Conservation (phyloP, 768 basidiomycete genomes). For the Strobilomyces confusus region DNA sequence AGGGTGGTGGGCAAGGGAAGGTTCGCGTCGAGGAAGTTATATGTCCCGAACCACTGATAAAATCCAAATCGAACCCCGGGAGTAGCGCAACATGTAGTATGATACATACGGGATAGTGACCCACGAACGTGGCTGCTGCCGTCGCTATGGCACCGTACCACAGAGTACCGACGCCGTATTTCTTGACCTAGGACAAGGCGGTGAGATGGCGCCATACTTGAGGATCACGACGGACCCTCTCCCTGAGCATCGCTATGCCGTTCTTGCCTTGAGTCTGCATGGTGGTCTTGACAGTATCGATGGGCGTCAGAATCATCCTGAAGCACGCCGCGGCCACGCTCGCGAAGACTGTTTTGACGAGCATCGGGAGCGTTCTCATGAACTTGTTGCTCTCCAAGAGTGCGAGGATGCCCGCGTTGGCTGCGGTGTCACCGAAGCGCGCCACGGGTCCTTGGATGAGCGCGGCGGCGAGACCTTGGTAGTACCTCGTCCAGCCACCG, state of each 20-base stretch:
- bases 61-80: constrained; percentile 2
- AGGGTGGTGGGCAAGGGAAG: constrained; percentile 56
- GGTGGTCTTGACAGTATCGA: constrained; percentile 95
- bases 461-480: constrained; percentile 82
- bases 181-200: constrained; percentile 50
- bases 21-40: constrained; percentile 69
- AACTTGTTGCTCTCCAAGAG: constrained; percentile 74
- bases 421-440: constrained; percentile 93
- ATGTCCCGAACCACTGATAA: constrained; percentile 74
- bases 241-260: constrained; percentile 62
- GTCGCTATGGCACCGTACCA: constrained; percentile 94
- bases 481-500: constrained; percentile 81
- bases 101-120: constrained; percentile 72
- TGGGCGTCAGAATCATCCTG: constrained; percentile 86
- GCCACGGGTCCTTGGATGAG: constrained; percentile 80
- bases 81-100: not conserved
- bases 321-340: constrained; percentile 77
- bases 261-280: constrained; percentile 84
- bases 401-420: constrained; percentile 89
- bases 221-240: constrained; percentile 44
- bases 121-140: constrained; percentile 90
- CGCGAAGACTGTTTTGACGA: constrained; percentile 76
- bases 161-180: constrained; percentile 69
- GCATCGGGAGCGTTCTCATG: constrained; percentile 56
- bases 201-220: not conserved